Evolutionary conservation across 2,329 filamentous ascomycete genomes (phyloP).

Genomic region (Colletotrichum truncatum): DNA sequence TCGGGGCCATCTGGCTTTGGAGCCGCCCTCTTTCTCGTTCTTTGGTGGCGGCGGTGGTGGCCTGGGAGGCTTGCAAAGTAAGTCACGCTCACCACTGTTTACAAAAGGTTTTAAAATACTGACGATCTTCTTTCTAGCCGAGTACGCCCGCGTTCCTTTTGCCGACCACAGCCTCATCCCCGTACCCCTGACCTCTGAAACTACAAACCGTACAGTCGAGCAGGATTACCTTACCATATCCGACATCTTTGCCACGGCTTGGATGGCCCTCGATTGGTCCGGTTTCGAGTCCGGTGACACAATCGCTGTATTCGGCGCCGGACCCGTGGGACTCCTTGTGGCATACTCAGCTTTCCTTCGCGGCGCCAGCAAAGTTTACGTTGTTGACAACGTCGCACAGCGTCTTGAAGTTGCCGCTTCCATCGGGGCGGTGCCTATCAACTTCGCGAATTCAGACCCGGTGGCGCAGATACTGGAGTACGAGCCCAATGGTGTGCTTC

Average conservation of each 20-base stretch:
- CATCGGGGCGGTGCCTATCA: slow-evolving; percentile 33
- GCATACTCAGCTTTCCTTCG: slow-evolving; percentile 36
- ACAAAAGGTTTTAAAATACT: neutral
- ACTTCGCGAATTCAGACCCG: slow-evolving; percentile 21
- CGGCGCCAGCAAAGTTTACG: slow-evolving; percentile 33
- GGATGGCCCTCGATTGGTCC: slow-evolving; percentile 63
- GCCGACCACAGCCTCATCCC: slow-evolving; percentile 72
- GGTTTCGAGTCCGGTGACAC: slow-evolving; percentile 68
- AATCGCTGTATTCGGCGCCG: slow-evolving; percentile 70
- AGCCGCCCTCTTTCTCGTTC: neutral
- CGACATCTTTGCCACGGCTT: slow-evolving; percentile 58
- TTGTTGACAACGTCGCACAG: slow-evolving; percentile 32
- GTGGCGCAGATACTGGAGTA: slow-evolving; percentile 29
- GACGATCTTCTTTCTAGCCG: slow-evolving; percentile 15
- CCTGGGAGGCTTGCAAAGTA: slow-evolving; percentile 9
- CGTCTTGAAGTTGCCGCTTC: slow-evolving; percentile 32
- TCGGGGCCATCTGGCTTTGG: neutral
- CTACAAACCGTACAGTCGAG: slow-evolving; percentile 63
- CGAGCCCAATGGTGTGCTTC: slow-evolving; percentile 27
- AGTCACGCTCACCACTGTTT: neutral
- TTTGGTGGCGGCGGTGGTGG: neutral
- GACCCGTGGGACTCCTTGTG: slow-evolving; percentile 69
- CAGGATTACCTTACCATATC: slow-evolving; percentile 63
- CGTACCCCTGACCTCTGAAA: slow-evolving; percentile 49
- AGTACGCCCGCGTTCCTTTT: slow-evolving; percentile 71